Evolutionary conservation across 148 eudicot genomes (phyloP).

Genomic region (Vaccinium macrocarpon): DNA sequence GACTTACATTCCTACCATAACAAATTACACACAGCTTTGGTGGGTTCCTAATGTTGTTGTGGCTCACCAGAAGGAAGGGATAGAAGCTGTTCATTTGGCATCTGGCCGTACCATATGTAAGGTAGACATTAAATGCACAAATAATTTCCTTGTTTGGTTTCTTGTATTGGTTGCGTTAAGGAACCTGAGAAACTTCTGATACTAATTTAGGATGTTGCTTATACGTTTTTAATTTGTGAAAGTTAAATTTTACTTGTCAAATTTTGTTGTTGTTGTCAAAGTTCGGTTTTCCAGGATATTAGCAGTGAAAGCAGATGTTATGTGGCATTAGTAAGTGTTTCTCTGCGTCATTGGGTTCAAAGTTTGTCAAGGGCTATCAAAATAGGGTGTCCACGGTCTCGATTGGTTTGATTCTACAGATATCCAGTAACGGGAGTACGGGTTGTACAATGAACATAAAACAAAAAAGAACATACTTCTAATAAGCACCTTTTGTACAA

Average conservation of each 20-base stretch:
- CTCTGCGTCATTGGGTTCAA: not conserved
- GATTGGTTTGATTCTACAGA: not conserved
- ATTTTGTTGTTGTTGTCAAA: too few species aligned
- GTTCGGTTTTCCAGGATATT: not conserved
- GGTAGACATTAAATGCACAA: conserved; percentile 38
- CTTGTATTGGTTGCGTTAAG: not conserved
- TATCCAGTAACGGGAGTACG: not conserved
- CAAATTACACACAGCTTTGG: conserved; percentile 93
- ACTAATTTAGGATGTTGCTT: not conserved
- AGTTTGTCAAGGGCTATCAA: not conserved
- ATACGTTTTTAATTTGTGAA: not conserved
- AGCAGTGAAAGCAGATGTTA: not conserved
- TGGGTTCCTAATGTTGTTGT: conserved; percentile 99
- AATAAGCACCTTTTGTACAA: not conserved
- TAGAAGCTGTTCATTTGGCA: conserved; percentile 96
- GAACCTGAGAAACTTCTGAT: conserved; percentile 7
- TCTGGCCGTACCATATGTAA: conserved; percentile 93
- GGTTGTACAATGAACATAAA: not conserved
- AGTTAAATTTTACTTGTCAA: not conserved
- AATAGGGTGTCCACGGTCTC: not conserved
- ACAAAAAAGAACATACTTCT: not conserved
- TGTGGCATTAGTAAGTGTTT: not conserved
- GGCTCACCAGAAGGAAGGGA: conserved; percentile 95
- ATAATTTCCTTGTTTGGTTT: not conserved
- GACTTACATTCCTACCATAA: conserved; percentile 83